phyloP scores from a whole-genome alignment of 2,329 filamentous ascomycete genomes.

The Aspergillus pseudonomiae region DNA sequence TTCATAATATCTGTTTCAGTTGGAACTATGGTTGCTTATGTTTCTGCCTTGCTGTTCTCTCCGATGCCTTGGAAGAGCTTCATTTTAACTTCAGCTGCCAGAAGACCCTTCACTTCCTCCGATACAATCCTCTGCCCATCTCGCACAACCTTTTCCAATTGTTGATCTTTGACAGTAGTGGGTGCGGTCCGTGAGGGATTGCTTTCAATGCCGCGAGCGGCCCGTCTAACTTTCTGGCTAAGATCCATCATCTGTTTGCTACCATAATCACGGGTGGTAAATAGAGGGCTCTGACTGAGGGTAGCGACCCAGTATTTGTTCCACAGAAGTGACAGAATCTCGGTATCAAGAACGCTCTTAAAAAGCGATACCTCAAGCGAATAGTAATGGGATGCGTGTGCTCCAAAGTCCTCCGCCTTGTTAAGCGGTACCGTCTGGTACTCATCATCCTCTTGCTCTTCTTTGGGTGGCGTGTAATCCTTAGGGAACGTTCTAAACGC shows the following conservation, averaged over 20 bases:
- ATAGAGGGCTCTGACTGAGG: conserved; percentile 83
- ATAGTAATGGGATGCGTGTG: conserved; percentile 89
- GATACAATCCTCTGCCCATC: conserved; percentile 61
- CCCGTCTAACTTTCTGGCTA: conserved; percentile 76
- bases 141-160: conserved; percentile 57
- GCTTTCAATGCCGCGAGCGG: conserved; percentile 49
- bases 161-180: conserved; percentile 44
- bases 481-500: conserved; percentile 91
- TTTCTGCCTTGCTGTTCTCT: conserved; percentile 22
- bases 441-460: conserved; percentile 49
- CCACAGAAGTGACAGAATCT: conserved; percentile 87
- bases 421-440: conserved; percentile 73
- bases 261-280: conserved; percentile 89
- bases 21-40: conserved; percentile 11
- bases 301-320: conserved; percentile 98
- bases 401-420: conserved; percentile 95
- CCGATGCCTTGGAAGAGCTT: conserved; percentile 52
- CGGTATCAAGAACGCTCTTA: conserved; percentile 87
- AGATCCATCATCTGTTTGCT: conserved; percentile 92
- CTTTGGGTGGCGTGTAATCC: conserved; percentile 63
- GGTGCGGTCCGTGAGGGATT: conserved; percentile 32
- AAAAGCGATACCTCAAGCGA: conserved; percentile 88
- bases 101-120: conserved; percentile 54
- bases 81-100: conserved; percentile 55
- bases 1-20: background rate